Evolutionary conservation across 1,139 yeast species (phyloP).

Genomic region (Geotrichum citri-aurantii): DNA sequence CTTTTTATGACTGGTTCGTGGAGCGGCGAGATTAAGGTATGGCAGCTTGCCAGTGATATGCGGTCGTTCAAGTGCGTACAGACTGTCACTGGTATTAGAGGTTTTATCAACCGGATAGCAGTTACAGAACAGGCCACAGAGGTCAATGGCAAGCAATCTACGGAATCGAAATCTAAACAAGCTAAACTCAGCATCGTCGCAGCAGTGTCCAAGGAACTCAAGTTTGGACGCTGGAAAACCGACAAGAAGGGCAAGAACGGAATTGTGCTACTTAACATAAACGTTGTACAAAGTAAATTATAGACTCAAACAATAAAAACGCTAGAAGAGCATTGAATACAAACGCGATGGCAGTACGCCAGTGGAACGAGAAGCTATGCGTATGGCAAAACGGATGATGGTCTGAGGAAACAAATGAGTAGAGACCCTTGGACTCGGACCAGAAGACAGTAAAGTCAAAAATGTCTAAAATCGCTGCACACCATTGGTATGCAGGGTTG

Average conservation of each 20-base stretch:
- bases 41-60: conserved; percentile 66
- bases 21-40: conserved; percentile 67
- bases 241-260: conserved; percentile 29
- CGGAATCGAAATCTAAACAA: not conserved
- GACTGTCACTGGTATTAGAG: conserved; percentile 53
- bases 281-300: conserved; percentile 1
- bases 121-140: conserved; percentile 48
- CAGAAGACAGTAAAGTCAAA: conserved; percentile 26
- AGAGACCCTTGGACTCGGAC: conserved; percentile 26
- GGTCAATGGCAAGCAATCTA: conserved; percentile 42
- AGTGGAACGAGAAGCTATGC: conserved; percentile 20
- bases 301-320: conserved; percentile 9
- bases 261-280: conserved; percentile 8
- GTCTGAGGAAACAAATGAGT: conserved; percentile 23
- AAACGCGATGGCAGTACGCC: conserved; percentile 12
- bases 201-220: conserved; percentile 75
- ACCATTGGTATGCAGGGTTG: conserved; percentile 21
- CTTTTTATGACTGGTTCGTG: conserved; percentile 84
- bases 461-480: conserved; percentile 21
- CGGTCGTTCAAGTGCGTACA: conserved; percentile 56
- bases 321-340: conserved; percentile 12
- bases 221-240: conserved; percentile 73
- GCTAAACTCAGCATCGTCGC: conserved; percentile 49
- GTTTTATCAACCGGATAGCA: conserved; percentile 66
- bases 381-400: conserved; percentile 23